phyloP scores from a whole-genome alignment of 371 early-diverging fungal genomes.

The Saksenaea vasiformis region DNA sequence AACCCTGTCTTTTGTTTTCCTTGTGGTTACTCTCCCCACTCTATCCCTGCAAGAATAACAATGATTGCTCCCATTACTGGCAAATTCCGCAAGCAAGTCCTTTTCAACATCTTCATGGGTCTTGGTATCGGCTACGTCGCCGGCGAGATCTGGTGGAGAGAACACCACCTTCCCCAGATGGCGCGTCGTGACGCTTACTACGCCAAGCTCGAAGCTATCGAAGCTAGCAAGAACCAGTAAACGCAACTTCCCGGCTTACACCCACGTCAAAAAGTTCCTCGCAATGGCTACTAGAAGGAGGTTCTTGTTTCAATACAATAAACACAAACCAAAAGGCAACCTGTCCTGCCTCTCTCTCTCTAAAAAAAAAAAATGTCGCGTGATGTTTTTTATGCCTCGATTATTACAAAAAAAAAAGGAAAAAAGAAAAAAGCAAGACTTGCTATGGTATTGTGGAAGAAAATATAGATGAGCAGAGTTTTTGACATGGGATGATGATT shows the following conservation, averaged over 20 bases:
- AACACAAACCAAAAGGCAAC: background rate
- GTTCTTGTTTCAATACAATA: constrained; percentile 3
- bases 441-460: background rate
- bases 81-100: constrained; percentile 45
- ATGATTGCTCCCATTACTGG: constrained; percentile 60
- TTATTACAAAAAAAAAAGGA: background rate
- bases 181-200: constrained; percentile 48
- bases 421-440: background rate
- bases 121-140: constrained; percentile 43
- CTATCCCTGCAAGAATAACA: constrained; percentile 7
- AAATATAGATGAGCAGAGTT: background rate
- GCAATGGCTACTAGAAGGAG: constrained; percentile 1
- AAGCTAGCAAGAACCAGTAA: constrained; percentile 47
- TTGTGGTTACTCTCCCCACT: constrained; percentile 9
- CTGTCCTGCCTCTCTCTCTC: background rate
- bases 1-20: background rate
- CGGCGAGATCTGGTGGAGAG: constrained; percentile 50
- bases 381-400: background rate
- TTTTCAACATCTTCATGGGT: constrained; percentile 42
- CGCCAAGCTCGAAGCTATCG: constrained; percentile 50
- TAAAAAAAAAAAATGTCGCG: constrained; percentile 3
- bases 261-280: background rate
- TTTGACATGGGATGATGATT: background rate
- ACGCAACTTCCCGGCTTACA: background rate
- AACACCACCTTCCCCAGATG: constrained; percentile 40